Evolutionary conservation across 2,329 filamentous ascomycete species (phyloP), one percentile per base, ranked within the genome.

Genomic region (Aspergillus latus): DNA sequence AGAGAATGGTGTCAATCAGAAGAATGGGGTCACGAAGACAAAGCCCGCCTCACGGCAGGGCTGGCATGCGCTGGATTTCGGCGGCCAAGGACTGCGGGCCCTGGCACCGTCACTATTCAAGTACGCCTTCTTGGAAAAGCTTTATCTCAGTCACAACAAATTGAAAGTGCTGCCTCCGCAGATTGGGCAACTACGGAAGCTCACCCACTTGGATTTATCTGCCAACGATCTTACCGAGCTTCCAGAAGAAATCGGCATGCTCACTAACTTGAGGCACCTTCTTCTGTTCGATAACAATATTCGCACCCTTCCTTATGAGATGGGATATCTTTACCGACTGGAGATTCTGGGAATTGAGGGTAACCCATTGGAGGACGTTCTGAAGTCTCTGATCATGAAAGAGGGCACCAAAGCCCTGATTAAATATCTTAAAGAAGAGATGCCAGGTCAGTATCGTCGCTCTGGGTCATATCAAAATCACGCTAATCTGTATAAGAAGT

Each of bases 101-200:
- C 80, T 99, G 32, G 87, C 92, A 1, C 78, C 84, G 7, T 84
- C 88, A 44, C 80, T 99, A 32, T 97, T 97, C 77, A 82, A 84
- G 63, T 99, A 97, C 75, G 83, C 83, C 44, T 97, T 99, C 73
- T 80, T 99, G 55, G 89, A 89, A 63, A 93, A 95, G 74, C 84
- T 99, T 30, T 97, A 96, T 73, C 85, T 99, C 60, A 92, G 92
- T 66, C 93, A 92, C 64, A 99, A 99, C 80, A 92, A 92, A 72
- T 82, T 99, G 57, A 86, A 86, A 29, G 81, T 83, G 45, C 78
- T 99, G n/a, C 92, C 93, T 10, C 78, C 88, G 37, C 82, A 86
- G 21, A 91, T 99, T 70, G 92, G 94, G 39, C 84, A 88, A 65
- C 80, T 99, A 62, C 87, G 92, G 62, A 88, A 89, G 61, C 78